Percentiles rank a stretch among this genome's conserved stretches.
Conservation (phyloP, 2,329 filamentous ascomycete genomes). For the Fusarium acutatum region DNA sequence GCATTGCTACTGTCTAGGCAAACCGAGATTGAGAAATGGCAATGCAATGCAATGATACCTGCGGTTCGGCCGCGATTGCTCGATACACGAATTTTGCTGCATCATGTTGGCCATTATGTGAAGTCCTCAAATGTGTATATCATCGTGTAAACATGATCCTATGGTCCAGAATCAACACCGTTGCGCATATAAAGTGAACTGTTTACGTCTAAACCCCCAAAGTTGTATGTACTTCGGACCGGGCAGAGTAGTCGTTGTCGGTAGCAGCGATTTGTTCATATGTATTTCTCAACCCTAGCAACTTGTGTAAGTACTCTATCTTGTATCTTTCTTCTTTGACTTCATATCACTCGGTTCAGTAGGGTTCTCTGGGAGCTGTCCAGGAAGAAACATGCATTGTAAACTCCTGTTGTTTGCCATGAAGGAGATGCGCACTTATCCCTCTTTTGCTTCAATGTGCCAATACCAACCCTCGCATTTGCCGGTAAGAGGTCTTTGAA, state of each 20-base stretch:
- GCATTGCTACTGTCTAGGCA: slow-evolving; percentile 27
- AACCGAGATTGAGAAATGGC: slow-evolving; percentile 37
- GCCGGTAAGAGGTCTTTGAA: neutral
- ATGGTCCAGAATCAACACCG: neutral
- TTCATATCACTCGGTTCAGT: neutral
- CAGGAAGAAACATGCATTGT: neutral
- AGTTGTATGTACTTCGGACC: neutral
- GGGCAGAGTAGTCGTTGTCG: neutral
- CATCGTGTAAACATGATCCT: neutral
- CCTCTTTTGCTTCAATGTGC: too few relatives aligned
- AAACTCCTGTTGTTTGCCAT: neutral
- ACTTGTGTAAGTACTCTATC: neutral
- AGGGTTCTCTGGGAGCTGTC: neutral
- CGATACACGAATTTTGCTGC: slow-evolving; percentile 19
- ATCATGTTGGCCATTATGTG: neutral
- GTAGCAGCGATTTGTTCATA: neutral
- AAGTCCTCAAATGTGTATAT: neutral
- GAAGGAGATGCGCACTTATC: neutral
- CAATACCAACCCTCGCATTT: neutral
- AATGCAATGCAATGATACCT: slow-evolving; percentile 42
- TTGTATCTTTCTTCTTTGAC: neutral
- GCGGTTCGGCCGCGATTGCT: slow-evolving; percentile 30
- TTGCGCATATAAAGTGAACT: neutral
- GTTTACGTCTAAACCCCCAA: neutral
- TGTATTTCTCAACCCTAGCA: neutral